A percentile compares a stretch with the other conserved stretches of the same genome.
Evolutionary conservation across 371 early-diverging fungal species (phyloP).

Genomic region (Mucor racemosus): DNA sequence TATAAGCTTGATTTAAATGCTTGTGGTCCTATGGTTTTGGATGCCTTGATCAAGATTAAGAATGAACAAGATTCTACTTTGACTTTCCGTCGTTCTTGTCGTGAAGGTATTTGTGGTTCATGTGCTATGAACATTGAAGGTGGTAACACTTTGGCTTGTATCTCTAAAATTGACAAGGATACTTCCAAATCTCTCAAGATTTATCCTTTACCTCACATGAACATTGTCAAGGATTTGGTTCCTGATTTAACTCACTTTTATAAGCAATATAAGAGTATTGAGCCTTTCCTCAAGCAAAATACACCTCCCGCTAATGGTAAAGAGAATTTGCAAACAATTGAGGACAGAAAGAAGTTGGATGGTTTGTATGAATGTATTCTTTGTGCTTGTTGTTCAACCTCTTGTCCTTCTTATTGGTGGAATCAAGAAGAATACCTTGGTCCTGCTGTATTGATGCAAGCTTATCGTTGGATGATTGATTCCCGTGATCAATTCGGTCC

Average conservation of each 20-base stretch:
- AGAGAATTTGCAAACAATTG: constrained; percentile 92
- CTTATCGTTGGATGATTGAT: constrained; percentile 98
- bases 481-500: constrained; percentile 91
- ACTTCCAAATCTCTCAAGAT: constrained; percentile 74
- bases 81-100: constrained; percentile 86
- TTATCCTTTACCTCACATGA: constrained; percentile 97
- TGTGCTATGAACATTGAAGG: constrained; percentile 98
- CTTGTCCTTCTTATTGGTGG: constrained; percentile 98
- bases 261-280: constrained; percentile 95
- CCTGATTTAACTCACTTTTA: constrained; percentile 96
- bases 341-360: constrained; percentile 95
- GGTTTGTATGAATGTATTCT: constrained; percentile 98
- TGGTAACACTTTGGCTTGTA: constrained; percentile 93
- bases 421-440: constrained; percentile 94
- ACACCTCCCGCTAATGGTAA: constrained; percentile 64
- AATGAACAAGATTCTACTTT: constrained; percentile 93
- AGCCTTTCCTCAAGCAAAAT: constrained; percentile 93
- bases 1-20: constrained; percentile 89
- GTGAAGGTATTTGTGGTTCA: constrained; percentile 91
- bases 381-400: constrained; percentile 97
- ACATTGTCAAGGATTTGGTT: constrained; percentile 86
- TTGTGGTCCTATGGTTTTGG: constrained; percentile 95
- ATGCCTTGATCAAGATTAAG: constrained; percentile 95
- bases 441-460: constrained; percentile 95
- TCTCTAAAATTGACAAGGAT: constrained; percentile 82